Evolutionary conservation across 228 moss, liverwort and hornwort species (phyloP).

Genomic region (Sphagnum fallax): DNA sequence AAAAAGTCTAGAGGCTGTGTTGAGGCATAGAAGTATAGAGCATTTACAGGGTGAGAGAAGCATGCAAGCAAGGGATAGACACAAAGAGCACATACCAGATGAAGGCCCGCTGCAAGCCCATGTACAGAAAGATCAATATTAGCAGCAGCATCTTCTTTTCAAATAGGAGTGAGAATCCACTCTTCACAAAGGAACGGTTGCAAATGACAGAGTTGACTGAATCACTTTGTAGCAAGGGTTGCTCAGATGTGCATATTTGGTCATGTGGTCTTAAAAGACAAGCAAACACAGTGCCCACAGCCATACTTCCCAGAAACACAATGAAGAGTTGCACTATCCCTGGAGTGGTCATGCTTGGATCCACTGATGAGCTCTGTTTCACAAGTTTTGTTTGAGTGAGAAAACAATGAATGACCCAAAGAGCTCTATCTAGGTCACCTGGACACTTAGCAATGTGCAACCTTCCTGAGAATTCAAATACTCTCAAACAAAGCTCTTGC

Average conservation of each 20-base stretch:
- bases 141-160: conserved; percentile 84
- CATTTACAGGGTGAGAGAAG: no score
- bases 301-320: conserved; percentile 74
- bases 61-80: no score
- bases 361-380: conserved; percentile 14
- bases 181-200: conserved; percentile 31
- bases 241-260: conserved; percentile 6
- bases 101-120: conserved; percentile 94
- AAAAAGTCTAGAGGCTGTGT: no score
- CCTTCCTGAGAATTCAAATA: no score
- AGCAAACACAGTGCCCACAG: conserved; percentile 58
- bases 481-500: no score
- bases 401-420: no score
- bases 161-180: conserved; percentile 50
- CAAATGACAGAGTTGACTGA: conserved; percentile 7
- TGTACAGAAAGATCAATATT: conserved; percentile 64
- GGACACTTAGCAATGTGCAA: no score
- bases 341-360: conserved; percentile 29
- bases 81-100: conserved; percentile 50
- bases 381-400: no score
- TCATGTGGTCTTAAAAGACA: conserved; percentile 50
- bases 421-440: no score
- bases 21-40: no score
- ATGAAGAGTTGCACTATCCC: conserved; percentile 47
- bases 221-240: conserved; percentile 15